phyloP scores from a whole-genome alignment of 805 yeast genomes.

The Candida khao-thaluensis region DNA sequence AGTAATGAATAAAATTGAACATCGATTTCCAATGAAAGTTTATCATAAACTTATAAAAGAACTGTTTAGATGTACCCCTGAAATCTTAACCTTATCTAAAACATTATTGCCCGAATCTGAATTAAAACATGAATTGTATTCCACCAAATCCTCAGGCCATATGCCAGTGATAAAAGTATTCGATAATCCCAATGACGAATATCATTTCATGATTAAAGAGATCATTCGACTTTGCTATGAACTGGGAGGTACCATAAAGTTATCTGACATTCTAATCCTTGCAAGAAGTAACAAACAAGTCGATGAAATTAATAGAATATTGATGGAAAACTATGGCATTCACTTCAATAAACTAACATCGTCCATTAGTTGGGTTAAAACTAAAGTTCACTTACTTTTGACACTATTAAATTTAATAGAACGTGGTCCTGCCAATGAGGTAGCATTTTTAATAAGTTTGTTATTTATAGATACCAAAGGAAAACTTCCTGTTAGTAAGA shows the following conservation, averaged over 20 bases:
- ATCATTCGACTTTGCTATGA: slow-evolving; percentile 39
- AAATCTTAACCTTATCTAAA: slow-evolving; percentile 47
- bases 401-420: slow-evolving; percentile 47
- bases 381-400: slow-evolving; percentile 43
- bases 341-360: slow-evolving; percentile 43
- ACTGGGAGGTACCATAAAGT: slow-evolving; percentile 43
- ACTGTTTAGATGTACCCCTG: slow-evolving; percentile 63
- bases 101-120: slow-evolving; percentile 10
- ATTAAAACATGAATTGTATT: slow-evolving; percentile 7
- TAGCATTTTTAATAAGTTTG: slow-evolving; percentile 30
- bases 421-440: slow-evolving; percentile 31
- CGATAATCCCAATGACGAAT: slow-evolving; percentile 33
- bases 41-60: slow-evolving; percentile 42
- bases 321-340: slow-evolving; percentile 40
- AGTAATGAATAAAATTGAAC: slow-evolving; percentile 27
- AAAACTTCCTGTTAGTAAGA: slow-evolving; percentile 24
- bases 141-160: slow-evolving; percentile 20
- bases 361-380: slow-evolving; percentile 52
- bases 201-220: slow-evolving; percentile 45
- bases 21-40: slow-evolving; percentile 21
- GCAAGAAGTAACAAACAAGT: slow-evolving; percentile 53
- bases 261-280: slow-evolving; percentile 52
- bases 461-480: slow-evolving; percentile 23
- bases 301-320: slow-evolving; percentile 33
- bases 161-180: slow-evolving; percentile 23